Percentiles rank a stretch among this genome's conserved stretches.
Evolutionary conservation across 805 yeast genomes (phyloP).

Genomic region (Candida gorgasii): DNA sequence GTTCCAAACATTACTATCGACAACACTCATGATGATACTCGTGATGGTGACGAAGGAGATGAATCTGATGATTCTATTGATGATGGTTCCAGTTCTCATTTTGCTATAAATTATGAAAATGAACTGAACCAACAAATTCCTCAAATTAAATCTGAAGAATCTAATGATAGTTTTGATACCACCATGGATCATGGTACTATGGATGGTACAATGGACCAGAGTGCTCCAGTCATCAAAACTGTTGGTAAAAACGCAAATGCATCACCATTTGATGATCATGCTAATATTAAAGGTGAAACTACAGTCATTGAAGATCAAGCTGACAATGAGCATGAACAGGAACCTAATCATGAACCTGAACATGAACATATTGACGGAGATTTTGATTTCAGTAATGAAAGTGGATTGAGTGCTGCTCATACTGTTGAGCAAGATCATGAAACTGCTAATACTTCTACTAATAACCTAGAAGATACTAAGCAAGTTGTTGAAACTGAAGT

Average conservation of each 20-base stretch:
- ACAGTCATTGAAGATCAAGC: constrained; percentile 8
- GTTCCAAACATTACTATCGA: constrained; percentile 27
- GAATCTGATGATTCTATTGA: constrained; percentile 4
- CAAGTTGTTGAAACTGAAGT: not conserved
- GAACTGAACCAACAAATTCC: constrained; percentile 20
- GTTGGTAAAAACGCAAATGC: not conserved
- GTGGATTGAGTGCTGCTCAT: constrained; percentile 15
- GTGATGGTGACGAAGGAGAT: constrained; percentile 8
- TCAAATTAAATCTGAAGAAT: constrained; percentile 6
- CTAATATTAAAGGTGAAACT: constrained; percentile 4
- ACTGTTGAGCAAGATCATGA: constrained; percentile 13
- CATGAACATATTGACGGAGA: constrained; percentile 26
- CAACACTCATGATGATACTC: constrained; percentile 9
- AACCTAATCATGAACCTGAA: too few species aligned
- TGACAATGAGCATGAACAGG: not conserved
- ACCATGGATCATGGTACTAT: constrained; percentile 10
- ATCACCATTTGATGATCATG: constrained; percentile 30
- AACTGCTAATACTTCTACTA: constrained; percentile 18
- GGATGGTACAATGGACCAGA: too few species aligned
- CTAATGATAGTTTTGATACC: constrained; percentile 14
- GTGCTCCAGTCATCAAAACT: constrained; percentile 4
- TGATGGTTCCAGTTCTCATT: constrained; percentile 8
- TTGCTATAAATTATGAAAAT: constrained; percentile 31
- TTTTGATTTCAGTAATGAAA: constrained; percentile 26
- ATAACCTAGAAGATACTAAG: constrained; percentile 12